Conservation (phyloP, 1,284 basidiomycete species). For the Austroboletus niveus region DNA sequence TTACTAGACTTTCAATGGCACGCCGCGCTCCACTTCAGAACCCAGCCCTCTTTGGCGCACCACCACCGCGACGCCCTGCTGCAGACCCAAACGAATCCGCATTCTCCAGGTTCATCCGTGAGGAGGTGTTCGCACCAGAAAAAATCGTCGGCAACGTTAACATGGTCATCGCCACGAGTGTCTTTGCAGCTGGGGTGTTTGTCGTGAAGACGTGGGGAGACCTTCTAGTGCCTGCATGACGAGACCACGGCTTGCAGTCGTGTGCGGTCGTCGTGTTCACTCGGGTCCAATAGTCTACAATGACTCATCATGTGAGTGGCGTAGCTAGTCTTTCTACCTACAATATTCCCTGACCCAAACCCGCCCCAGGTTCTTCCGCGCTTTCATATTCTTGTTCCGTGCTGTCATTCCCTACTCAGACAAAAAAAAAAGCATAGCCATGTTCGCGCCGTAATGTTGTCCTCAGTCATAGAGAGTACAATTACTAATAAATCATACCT, state of each 20-base stretch:
- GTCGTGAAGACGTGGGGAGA: slow-evolving; percentile 72
- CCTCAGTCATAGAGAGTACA: slow-evolving; percentile 16
- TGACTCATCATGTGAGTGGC: slow-evolving; percentile 12
- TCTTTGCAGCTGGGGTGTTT: slow-evolving; percentile 67
- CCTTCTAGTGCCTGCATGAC: slow-evolving; percentile 60
- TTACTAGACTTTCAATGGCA: slow-evolving; percentile 47
- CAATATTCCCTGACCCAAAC: slow-evolving; percentile 3
- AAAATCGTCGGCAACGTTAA: slow-evolving; percentile 71
- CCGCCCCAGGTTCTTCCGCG: slow-evolving; percentile 3
- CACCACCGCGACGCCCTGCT: slow-evolving; percentile 36
- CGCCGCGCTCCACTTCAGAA: slow-evolving; percentile 59
- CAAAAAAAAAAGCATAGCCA: slow-evolving; percentile 17
- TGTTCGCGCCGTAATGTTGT: slow-evolving; percentile 19
- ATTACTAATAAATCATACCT: slow-evolving; percentile 13
- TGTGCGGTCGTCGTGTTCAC: not conserved
- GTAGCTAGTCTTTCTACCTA: not conserved
- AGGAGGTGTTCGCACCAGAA: slow-evolving; percentile 67
- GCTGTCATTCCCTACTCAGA: slow-evolving; percentile 7
- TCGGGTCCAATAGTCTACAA: not conserved
- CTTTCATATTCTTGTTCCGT: slow-evolving; percentile 5
- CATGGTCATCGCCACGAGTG: slow-evolving; percentile 57
- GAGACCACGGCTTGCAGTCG: not conserved
- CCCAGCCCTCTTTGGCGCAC: slow-evolving; percentile 49
- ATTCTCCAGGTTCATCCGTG: slow-evolving; percentile 59
- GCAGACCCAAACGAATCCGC: slow-evolving; percentile 59